These are phyloP conservation scores for Purpureocillium takamizusanense DNA, from an alignment of 2,329 filamentous ascomycete genomes.

Conservation along the genomic window DNA sequence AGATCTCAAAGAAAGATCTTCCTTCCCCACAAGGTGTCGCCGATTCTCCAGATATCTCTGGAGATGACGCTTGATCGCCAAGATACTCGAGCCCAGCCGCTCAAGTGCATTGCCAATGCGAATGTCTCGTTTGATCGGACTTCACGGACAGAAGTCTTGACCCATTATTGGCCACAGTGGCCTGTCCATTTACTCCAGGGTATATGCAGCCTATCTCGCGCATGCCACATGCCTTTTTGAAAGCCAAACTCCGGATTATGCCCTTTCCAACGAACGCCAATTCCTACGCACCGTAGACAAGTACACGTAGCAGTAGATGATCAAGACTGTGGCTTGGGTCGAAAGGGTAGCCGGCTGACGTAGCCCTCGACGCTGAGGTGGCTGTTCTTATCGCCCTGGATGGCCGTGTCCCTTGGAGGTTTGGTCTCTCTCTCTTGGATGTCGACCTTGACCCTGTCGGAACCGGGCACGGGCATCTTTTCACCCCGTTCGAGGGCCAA, in stretches of 20 bases:
- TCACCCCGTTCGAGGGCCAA: conserved; percentile 43
- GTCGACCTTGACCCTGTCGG: conserved; percentile 33
- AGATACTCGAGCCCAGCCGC: conserved; percentile 4
- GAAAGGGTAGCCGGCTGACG: conserved; percentile 24
- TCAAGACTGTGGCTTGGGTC: conserved; percentile 1
- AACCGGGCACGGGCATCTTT: conserved; percentile 7
- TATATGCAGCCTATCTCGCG: too few relatives aligned
- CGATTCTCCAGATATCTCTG: conserved; percentile 53
- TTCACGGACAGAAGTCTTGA: too few relatives aligned
- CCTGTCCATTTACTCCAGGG: too few relatives aligned
- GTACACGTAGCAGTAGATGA: too few relatives aligned
- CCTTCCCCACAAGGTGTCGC: conserved; percentile 76
- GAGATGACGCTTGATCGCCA: conserved; percentile 94
- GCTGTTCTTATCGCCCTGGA: conserved; percentile 22
- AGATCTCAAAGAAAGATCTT: conserved; percentile 53
- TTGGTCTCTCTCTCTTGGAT: conserved; percentile 40
- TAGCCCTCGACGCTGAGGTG: conserved; percentile 44
- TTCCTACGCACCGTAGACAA: too few relatives aligned
- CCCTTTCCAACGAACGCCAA: too few relatives aligned
- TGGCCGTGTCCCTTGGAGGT: conserved; percentile 12
- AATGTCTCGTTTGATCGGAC: too few relatives aligned
- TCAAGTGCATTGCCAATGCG: conserved; percentile 7
- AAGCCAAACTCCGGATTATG: too few relatives aligned
- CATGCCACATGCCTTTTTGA: too few relatives aligned
- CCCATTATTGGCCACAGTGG: too few relatives aligned